Base-by-base conservation (phyloP, 2,329 filamentous ascomycete species). In the Thielaviopsis punctulata region DNA sequence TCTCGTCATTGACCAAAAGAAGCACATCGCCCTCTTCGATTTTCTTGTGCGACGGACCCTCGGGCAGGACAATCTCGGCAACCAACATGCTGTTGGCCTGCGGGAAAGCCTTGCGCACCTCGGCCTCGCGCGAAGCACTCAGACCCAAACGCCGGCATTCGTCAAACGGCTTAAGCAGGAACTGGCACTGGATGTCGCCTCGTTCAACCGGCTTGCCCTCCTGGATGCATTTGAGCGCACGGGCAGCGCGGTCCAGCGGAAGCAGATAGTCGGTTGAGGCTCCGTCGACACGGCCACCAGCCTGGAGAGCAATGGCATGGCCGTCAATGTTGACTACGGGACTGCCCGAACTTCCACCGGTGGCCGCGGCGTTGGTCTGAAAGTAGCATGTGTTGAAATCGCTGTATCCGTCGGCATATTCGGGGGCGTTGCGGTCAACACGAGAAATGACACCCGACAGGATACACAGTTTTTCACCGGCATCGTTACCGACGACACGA, bases 361-460 rank as follows among this genome's bases (percentile, higher is more conserved):
- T 96, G 2, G 92, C 93, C 4, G 92, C 90, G 3, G 92, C 93
- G 13, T 93, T 94, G 57, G 93, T 92, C 69, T 98, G 92, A 61
- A 96, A 96, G 72, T 98, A 98, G 65, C 94, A 82, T 48, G 77
- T 82, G 65, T 84, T 98, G 77, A 98, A 98, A 64, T 98, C 92
- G 66, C 89, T 92, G 66, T 98, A 98, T 24, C 92, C 92, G 57
- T 96, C 92, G 52, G 90, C 90, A 60, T 98, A 96, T 62, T 98
- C 92, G 15, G 92, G 92, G 1, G 93, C 93, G 66, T 98, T 98
- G 59, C 92, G 80, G 62, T 98, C 92, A 55, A 98, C 73, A 60
- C 92, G 82, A 68, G 88, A 95, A 65, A 98, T 98, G 52, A 98
- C 90, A 60, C 92, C 92, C 5, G 92, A 96, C 54, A 98, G 71